Evolutionary conservation across 176 grass and related monocot species (phyloP), one percentile per base, ranked within the genome.

Genomic region (Carex cristatella): DNA sequence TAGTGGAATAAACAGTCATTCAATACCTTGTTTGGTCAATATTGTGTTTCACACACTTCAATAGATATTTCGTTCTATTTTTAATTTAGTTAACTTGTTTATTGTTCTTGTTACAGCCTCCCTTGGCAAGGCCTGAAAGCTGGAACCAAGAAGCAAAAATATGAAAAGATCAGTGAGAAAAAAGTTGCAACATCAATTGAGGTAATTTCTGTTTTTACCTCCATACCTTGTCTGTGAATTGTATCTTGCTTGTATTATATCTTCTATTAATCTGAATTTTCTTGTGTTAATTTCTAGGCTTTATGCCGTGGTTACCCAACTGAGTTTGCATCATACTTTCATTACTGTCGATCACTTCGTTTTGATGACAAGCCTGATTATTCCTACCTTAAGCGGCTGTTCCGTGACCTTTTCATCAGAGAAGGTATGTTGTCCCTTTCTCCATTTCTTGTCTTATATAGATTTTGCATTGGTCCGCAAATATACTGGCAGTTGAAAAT

Each of bases 91-190:
- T 31, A 32, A 44, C 67, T 7, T 87, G 13, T 81, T 69, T 61
- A 72, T 86, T 83, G n/a, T 86, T 59, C 81, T 87, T 55, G 48
- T 68, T 79, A 30, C 73, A 99, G 93, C 72, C 97, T 99, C 79
- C 97, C 97, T 81, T 99, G 97, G 97, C 97, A 99, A 78, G 97
- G 97, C 89, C 84, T 99, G 84, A 94, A 99, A 96, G 97, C 93
- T 73, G 97, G 93, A 84, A 99, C 93, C 28, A 96, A 94, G 88
- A 94, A 99, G 51, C 90, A 99, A 79, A 96, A 99, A 16, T 96
- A 94, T 78, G 97, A 94, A 86, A 99, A 94, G 83, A 95, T 99
- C 67, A 94, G 93, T 23, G 93, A 99, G 87, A 99, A 91, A 86
- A 99, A 99, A 94, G 91, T 94, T 74, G 88, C 93, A 33, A 99